Percentiles rank a stretch among this genome's conserved stretches.
Evolutionary conservation across 139 green algal genomes (phyloP).

Genomic region (Penium margaritaceum): DNA sequence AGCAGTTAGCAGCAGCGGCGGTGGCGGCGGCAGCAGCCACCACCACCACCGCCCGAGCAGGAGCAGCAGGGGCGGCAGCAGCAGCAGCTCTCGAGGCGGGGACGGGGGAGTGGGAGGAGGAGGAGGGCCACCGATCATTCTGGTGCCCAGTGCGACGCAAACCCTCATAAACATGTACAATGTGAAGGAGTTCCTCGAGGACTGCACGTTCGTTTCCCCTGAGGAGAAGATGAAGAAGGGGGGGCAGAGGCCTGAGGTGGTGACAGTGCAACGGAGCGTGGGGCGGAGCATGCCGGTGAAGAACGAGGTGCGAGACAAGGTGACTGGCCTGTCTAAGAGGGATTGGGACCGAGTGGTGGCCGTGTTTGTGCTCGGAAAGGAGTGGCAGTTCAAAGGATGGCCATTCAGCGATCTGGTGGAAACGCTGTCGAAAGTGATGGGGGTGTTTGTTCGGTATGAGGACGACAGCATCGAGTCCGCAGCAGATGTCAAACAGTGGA

Average conservation of each 20-base stretch:
- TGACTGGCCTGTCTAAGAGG: conserved; percentile 2
- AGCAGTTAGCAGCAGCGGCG: too few relatives aligned
- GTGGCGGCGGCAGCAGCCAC: too few relatives aligned
- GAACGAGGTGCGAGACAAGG: conserved; percentile 55
- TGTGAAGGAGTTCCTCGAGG: conserved; percentile 53
- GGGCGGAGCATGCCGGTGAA: conserved; percentile 49
- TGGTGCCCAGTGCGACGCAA: conserved; percentile 56
- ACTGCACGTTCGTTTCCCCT: conserved; percentile 46
- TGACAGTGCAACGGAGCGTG: conserved; percentile 47
- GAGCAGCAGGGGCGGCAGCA: too few relatives aligned
- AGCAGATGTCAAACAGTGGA: conserved; percentile 24
- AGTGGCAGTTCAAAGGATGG: conserved; percentile 69
- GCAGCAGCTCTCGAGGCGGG: too few relatives aligned
- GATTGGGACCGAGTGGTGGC: conserved; percentile 62
- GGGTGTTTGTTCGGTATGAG: conserved; percentile 38
- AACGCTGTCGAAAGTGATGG: conserved; percentile 35
- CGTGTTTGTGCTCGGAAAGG: conserved; percentile 60
- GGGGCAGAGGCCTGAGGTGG: conserved; percentile 18
- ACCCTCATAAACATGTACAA: conserved; percentile 66
- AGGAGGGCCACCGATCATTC: conserved; percentile 51
- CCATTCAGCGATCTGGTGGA: conserved; percentile 45
- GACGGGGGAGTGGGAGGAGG: neutral
- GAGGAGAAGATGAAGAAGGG: conserved; percentile 32
- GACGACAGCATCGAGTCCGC: conserved; percentile 27
- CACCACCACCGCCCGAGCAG: too few relatives aligned